phyloP scores from a whole-genome alignment of 2,329 filamentous ascomycete genomes.

The Tympanopsis confertula region DNA sequence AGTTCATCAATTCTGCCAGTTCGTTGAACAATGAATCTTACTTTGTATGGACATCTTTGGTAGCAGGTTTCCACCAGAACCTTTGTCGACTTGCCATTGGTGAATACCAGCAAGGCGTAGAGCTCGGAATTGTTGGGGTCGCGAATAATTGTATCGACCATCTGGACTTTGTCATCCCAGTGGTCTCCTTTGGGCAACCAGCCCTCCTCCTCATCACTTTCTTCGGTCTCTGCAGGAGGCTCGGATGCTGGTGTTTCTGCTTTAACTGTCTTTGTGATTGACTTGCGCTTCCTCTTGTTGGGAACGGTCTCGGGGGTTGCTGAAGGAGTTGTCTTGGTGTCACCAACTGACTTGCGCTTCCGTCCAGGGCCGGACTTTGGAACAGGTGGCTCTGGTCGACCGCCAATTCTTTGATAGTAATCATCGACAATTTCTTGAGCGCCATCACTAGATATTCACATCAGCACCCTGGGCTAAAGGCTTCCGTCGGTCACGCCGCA shows the following conservation, averaged over 20 bases:
- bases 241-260: not conserved
- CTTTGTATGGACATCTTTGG: slow-evolving; percentile 25
- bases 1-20: slow-evolving; percentile 6
- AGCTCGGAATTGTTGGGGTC: slow-evolving; percentile 17
- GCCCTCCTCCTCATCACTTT: slow-evolving; percentile 8
- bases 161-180: slow-evolving; percentile 27
- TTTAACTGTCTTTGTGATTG: not conserved
- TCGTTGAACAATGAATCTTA: slow-evolving; percentile 10
- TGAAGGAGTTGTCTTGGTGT: slow-evolving; percentile 8
- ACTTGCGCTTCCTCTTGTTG: not conserved
- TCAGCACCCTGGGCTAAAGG: slow-evolving; percentile 15
- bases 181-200: slow-evolving; percentile 25
- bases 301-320: slow-evolving; percentile 5
- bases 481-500: too few relatives aligned
- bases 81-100: slow-evolving; percentile 27
- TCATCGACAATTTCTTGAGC: slow-evolving; percentile 22
- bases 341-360: slow-evolving; percentile 4
- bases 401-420: slow-evolving; percentile 27
- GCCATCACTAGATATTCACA: slow-evolving; percentile 6
- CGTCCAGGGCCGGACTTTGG: slow-evolving; percentile 4
- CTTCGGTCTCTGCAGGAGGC: not conserved
- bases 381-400: slow-evolving; percentile 16
- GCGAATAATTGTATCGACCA: slow-evolving; percentile 27
- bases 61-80: slow-evolving; percentile 25
- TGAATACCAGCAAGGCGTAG: slow-evolving; percentile 26